Percentiles rank a stretch among this genome's conserved stretches.
Conservation (phyloP, 2,329 filamentous ascomycete genomes). For the Daldinia eschscholtzii region DNA sequence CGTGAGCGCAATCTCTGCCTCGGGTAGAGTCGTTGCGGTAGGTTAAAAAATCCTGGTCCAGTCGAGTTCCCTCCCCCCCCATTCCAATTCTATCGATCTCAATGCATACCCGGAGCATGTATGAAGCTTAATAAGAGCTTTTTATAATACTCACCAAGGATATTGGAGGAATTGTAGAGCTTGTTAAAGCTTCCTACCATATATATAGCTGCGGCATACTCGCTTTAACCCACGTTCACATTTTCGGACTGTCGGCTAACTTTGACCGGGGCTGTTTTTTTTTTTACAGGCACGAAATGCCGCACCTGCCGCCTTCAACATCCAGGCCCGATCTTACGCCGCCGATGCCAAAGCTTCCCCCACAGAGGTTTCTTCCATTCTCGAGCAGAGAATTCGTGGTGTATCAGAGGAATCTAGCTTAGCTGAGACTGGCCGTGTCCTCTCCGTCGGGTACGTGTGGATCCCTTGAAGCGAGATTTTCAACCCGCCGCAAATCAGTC, state of each 20-base stretch:
- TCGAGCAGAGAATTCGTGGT: conserved; percentile 99
- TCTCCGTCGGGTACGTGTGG: conserved; percentile 93
- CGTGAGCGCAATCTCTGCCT: conserved; percentile 92
- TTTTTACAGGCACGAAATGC: conserved; percentile 81
- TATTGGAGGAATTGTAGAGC: conserved; percentile 55
- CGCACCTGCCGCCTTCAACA: conserved; percentile 81
- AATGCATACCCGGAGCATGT: conserved; percentile 50
- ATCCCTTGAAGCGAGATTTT: conserved; percentile 48
- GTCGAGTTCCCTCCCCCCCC: conserved; percentile 48
- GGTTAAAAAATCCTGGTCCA: conserved; percentile 66
- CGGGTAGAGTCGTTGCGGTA: conserved; percentile 93
- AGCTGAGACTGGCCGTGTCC: conserved; percentile 98
- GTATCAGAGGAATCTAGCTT: conserved; percentile 96
- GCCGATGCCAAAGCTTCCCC: conserved; percentile 95
- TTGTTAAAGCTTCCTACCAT: conserved; percentile 48
- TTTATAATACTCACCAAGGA: conserved; percentile 46
- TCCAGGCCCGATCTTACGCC: conserved; percentile 88
- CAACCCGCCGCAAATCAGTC: conserved; percentile 31
- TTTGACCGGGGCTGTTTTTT: conserved; percentile 58
- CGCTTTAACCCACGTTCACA: conserved; percentile 43
- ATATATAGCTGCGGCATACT: conserved; percentile 33
- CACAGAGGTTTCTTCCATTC: conserved; percentile 98
- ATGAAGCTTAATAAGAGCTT: conserved; percentile 58
- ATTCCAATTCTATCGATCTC: conserved; percentile 58
- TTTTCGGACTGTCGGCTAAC: conserved; percentile 69